Evolutionary conservation across 768 basidiomycete species (phyloP).

Genomic region (Tricholoma sp.): DNA sequence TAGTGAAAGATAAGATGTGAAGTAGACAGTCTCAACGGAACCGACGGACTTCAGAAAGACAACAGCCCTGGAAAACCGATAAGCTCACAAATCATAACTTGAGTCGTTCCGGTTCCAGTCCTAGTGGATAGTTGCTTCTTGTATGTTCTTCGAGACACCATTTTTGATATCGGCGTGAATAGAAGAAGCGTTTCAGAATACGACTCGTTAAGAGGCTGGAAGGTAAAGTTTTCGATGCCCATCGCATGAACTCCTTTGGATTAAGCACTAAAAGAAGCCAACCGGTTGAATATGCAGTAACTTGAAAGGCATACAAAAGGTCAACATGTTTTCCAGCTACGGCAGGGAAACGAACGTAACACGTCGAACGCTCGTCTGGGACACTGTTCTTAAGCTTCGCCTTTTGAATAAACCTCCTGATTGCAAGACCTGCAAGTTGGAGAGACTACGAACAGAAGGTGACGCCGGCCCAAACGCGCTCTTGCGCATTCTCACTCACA

Average conservation of each 20-base stretch:
- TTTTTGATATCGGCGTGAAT: constrained; percentile 7
- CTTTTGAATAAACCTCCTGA: constrained; percentile 2
- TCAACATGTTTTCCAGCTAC: constrained; percentile 1
- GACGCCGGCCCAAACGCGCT: constrained; percentile 26
- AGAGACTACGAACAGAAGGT: constrained; percentile 21
- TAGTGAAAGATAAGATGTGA: not conserved
- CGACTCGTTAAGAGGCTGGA: constrained; percentile 11
- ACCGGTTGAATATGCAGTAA: no score
- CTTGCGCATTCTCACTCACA: constrained; percentile 40
- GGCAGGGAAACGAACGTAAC: constrained; percentile 6
- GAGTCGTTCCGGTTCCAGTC: constrained; percentile 20
- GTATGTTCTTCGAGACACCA: constrained; percentile 2
- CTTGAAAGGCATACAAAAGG: not conserved
- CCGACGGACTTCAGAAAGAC: constrained; percentile 11
- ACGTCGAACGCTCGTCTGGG: constrained; percentile 11
- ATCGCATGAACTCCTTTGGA: constrained; percentile 11
- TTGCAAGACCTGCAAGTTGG: constrained; percentile 13
- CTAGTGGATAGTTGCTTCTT: constrained; percentile 4
- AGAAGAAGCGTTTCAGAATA: constrained; percentile 12
- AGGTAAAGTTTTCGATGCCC: constrained; percentile 13
- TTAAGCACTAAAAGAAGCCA: constrained; percentile 3
- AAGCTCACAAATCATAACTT: constrained; percentile 25
- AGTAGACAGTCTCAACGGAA: not conserved
- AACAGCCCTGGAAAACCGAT: constrained; percentile 23
- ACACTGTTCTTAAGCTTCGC: constrained; percentile 6